Evolutionary conservation across 495 filamentous ascomycete species (phyloP), one percentile per base, ranked within the genome.

Genomic region (Daldinia loculata): DNA sequence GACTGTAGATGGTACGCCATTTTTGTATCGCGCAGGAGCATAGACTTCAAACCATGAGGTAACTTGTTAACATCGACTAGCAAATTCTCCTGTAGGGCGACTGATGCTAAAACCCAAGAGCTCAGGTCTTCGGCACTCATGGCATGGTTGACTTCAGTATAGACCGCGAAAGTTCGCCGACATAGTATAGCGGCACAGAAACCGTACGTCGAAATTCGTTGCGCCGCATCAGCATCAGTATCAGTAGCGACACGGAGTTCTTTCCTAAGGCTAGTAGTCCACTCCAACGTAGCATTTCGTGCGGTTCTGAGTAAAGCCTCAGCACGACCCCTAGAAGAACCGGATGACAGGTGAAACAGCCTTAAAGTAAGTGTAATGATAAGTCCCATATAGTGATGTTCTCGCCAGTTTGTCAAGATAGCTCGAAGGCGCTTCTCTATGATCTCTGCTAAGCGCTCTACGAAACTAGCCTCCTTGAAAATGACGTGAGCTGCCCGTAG

Each of bases 371-470:
- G 65, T 0, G 82, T 82, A 39, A 87, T 79, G 0, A 88, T 65
- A 3, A 80, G 75, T 9, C 83, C 80, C 84, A 89, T 86, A 7
- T 76, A 74, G 48, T 82, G 66, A 1, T 68, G 67, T 48, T 90
- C 88, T 24, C 88, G 77, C 86, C 84, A 89, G 58, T 86, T 89
- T 1, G 71, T 66, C 5, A 61, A 63, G 14, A 89, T 80, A 22
- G 34, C 74, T 0, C 73, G 55, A 0, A 89, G 67, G 3, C 84
- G 81, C 6, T 70, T 52, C 2, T 78, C 66, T 6, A 89, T 69
- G 27, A 84, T 79, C 5, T 81, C 80, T 1, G 76, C 32, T 0
- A 90, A 61, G 24, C 78, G 77, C 6, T 71, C 36, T 27, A 81
- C 82, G 51, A 89, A 89, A 2, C 29, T 9, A 5, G 65, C 27